These are phyloP conservation scores for Lactifluus hygrophoroides DNA, from an alignment of 768 basidiomycete species.

Conservation along the genomic window DNA sequence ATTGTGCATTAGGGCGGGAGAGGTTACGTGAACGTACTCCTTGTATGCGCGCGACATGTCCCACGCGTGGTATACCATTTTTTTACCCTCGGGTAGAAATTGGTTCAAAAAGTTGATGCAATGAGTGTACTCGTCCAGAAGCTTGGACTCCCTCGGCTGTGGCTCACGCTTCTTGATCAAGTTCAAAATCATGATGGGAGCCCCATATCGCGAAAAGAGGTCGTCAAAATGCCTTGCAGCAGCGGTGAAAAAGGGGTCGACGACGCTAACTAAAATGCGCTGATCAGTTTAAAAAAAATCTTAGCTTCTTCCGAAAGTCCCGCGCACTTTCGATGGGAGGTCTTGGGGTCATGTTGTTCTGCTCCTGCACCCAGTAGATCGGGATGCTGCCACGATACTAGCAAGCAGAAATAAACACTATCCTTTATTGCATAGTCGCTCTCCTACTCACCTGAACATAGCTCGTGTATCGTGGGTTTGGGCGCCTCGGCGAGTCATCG, in stretches of 20 bases:
- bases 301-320: background rate
- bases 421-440: background rate
- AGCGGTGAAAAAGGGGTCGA: slow-evolving; percentile 92
- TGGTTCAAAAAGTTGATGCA: slow-evolving; percentile 93
- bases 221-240: slow-evolving; percentile 92
- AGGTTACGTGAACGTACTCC: slow-evolving; percentile 46
- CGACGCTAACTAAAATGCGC: slow-evolving; percentile 60
- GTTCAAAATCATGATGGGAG: slow-evolving; percentile 85
- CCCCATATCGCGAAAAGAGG: slow-evolving; percentile 81
- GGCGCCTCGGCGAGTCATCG: slow-evolving; percentile 31
- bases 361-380: slow-evolving; percentile 94
- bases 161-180: slow-evolving; percentile 83
- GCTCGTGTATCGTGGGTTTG: slow-evolving; percentile 85
- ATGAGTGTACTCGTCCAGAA: slow-evolving; percentile 84
- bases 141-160: slow-evolving; percentile 78
- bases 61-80: slow-evolving; percentile 90
- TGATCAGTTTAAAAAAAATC: background rate
- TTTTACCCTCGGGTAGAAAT: slow-evolving; percentile 77
- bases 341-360: slow-evolving; percentile 78
- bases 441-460: slow-evolving; percentile 70
- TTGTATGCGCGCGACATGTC: slow-evolving; percentile 95
- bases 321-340: slow-evolving; percentile 91
- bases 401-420: background rate
- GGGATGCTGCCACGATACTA: slow-evolving; percentile 94
- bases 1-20: background rate